Evolutionary conservation across 108 stramenopile species (phyloP).

Genomic region (Heterococcus sp.): DNA sequence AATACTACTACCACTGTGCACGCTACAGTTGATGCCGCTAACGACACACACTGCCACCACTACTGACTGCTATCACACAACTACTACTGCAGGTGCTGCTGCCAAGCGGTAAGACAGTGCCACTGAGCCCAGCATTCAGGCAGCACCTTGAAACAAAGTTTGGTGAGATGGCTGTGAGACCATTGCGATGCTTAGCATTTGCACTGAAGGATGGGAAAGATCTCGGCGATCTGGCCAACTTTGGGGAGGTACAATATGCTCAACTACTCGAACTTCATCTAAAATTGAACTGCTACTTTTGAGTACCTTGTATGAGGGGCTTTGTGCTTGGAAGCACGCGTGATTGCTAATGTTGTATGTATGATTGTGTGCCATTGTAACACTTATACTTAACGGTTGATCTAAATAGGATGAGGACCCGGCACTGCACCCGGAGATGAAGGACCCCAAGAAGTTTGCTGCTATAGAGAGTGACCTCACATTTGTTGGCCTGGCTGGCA

Average conservation of each 20-base stretch:
- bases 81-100: slow-evolving; percentile 34
- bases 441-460: slow-evolving; percentile 70
- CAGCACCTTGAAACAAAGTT: slow-evolving; percentile 67
- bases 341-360: no score
- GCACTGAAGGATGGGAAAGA: slow-evolving; percentile 80
- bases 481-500: slow-evolving; percentile 87
- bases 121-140: slow-evolving; percentile 65
- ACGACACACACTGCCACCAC: no score
- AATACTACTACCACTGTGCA: no score
- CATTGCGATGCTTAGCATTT: slow-evolving; percentile 85
- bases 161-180: slow-evolving; percentile 74
- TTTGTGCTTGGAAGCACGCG: no score
- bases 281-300: no score
- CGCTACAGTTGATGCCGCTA: no score
- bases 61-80: no score
- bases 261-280: no score
- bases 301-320: no score
- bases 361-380: no score
- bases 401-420: slow-evolving; percentile 41
- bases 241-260: background rate
- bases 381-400: no score
- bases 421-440: slow-evolving; percentile 5
- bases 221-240: slow-evolving; percentile 42
- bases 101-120: slow-evolving; percentile 66
- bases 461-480: slow-evolving; percentile 87